phyloP scores from a whole-genome alignment of 1,284 basidiomycete genomes.

The Naganishia sp. region DNA sequence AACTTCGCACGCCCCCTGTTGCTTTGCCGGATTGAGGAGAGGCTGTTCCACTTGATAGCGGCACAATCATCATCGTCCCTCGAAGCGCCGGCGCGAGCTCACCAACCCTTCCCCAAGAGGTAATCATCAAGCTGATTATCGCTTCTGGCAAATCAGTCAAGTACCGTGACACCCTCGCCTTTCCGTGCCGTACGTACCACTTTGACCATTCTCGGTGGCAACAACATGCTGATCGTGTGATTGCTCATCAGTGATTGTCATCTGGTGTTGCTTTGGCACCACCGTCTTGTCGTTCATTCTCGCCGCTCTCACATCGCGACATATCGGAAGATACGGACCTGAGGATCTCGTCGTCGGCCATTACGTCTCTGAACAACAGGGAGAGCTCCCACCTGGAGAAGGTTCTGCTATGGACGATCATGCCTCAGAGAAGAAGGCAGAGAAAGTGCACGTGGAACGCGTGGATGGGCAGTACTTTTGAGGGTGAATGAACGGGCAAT shows the following conservation, averaged over 20 bases:
- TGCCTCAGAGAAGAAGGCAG: slow-evolving; percentile 7
- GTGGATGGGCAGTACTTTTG: background rate
- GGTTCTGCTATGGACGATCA: background rate
- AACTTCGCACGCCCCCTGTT: background rate
- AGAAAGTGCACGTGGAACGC: slow-evolving; percentile 5
- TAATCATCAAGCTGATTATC: slow-evolving; percentile 2
- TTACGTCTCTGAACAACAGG: slow-evolving; percentile 13
- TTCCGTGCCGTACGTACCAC: slow-evolving; percentile 13
- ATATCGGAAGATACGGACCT: slow-evolving; percentile 26
- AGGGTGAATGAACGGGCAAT: too few relatives aligned
- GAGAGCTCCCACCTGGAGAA: background rate
- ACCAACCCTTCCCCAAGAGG: slow-evolving; percentile 7
- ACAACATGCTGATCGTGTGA: background rate
- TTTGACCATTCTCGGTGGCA: background rate
- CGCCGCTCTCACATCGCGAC: slow-evolving; percentile 22
- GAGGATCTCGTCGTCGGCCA: slow-evolving; percentile 19
- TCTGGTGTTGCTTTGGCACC: slow-evolving; percentile 26
- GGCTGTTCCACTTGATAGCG: background rate
- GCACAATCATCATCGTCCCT: slow-evolving; percentile 28
- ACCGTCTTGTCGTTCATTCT: slow-evolving; percentile 23
- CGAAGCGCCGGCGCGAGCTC: slow-evolving; percentile 20
- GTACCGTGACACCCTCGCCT: slow-evolving; percentile 27
- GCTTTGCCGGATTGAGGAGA: background rate
- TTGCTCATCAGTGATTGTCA: slow-evolving; percentile 23
- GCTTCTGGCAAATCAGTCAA: slow-evolving; percentile 14